phyloP scores from a whole-genome alignment of 164 flowering plant genomes.

The Nymphaea thermarum region DNA sequence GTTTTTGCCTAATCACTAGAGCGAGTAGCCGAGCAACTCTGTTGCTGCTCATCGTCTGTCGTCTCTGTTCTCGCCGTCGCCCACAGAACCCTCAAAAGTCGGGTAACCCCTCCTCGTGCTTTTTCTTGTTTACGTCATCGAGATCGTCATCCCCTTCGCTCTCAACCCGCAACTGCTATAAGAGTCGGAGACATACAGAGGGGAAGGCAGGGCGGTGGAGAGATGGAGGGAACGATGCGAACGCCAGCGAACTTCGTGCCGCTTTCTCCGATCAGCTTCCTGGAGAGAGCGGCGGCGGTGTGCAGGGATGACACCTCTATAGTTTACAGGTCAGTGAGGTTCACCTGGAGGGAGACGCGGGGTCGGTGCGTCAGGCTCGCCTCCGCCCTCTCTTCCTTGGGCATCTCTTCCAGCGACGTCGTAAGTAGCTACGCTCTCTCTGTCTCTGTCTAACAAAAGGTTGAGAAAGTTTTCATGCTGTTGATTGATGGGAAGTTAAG shows the following conservation, averaged over 20 bases:
- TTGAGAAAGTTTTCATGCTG: too few species aligned
- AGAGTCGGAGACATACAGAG: not conserved
- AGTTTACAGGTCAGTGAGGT: conserved; percentile 13
- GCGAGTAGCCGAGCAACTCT: too few species aligned
- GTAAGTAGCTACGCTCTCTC: conserved; percentile 1
- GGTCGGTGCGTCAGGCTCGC: conserved; percentile 24
- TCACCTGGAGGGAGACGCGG: conserved; percentile 25
- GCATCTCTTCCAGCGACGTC: conserved; percentile 18
- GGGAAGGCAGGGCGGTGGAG: not conserved
- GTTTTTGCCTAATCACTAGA: too few species aligned
- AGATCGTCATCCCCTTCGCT: too few species aligned
- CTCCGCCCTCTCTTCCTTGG: conserved; percentile 17
- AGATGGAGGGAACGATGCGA: conserved; percentile 7
- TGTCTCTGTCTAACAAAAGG: too few species aligned
- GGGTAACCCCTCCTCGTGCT: too few species aligned
- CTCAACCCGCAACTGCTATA: too few species aligned
- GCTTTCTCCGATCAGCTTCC: conserved; percentile 30
- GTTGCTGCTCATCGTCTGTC: too few species aligned
- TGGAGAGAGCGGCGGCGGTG: conserved; percentile 17
- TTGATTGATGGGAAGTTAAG: too few species aligned
- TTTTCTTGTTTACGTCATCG: too few species aligned
- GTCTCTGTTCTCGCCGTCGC: too few species aligned
- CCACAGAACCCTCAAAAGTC: too few species aligned
- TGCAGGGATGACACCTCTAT: conserved; percentile 20
- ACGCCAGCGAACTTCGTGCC: conserved; percentile 21